Evolutionary conservation across 371 early-diverging fungal genomes (phyloP).

Genomic region (Parasitella parasitica): DNA sequence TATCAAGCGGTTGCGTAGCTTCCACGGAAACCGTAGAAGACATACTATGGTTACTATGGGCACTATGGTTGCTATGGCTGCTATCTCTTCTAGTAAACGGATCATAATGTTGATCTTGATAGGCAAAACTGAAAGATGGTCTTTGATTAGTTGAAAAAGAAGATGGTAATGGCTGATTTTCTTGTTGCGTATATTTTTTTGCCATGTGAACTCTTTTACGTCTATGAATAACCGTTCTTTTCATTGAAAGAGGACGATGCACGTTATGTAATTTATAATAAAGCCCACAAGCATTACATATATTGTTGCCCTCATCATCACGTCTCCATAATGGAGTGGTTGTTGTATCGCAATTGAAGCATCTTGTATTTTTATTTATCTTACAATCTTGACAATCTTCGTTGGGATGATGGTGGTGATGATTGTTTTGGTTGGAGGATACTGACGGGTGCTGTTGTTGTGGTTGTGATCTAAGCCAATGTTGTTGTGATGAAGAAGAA

Average conservation of each 20-base stretch:
- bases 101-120: neutral
- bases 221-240: conserved; percentile 44
- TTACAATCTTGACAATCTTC: conserved; percentile 14
- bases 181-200: neutral
- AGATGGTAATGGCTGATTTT: neutral
- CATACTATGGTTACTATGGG: neutral
- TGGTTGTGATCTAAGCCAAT: neutral
- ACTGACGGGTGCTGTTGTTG: neutral
- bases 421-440: neutral
- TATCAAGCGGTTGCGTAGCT: neutral
- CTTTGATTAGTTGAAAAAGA: neutral
- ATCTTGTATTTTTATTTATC: conserved; percentile 21
- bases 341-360: conserved; percentile 66
- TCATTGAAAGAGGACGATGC: conserved; percentile 46
- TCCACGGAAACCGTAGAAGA: neutral
- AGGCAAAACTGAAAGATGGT: neutral
- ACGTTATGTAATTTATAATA: conserved; percentile 66
- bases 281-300: conserved; percentile 79
- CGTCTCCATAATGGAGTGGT: conserved; percentile 79
- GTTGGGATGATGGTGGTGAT: neutral
- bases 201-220: conserved; percentile 28
- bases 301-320: conserved; percentile 53
- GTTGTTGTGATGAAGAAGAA: neutral
- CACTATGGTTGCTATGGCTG: neutral
- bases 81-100: neutral